Evolutionary conservation across 805 yeast genomes (phyloP).

Genomic region (Tetrapisispora iriomotensis): DNA sequence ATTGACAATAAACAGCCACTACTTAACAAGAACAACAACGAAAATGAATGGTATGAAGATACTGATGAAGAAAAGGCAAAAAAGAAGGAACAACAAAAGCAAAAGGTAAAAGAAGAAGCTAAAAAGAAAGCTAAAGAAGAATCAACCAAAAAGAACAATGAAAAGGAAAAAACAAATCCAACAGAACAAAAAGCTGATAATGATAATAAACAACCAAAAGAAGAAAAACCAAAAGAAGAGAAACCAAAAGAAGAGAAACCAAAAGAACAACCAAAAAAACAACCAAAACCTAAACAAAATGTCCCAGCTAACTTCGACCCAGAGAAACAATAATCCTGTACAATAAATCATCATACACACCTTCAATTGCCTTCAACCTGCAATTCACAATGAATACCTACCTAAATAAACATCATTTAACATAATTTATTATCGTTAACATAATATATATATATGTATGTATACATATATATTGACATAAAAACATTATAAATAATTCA

Average conservation of each 20-base stretch:
- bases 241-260: constrained; percentile 5
- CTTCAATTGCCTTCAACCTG: not conserved
- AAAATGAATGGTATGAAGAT: constrained; percentile 1
- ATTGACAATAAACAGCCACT: constrained; percentile 38
- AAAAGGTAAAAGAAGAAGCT: constrained; percentile 14
- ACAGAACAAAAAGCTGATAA: constrained; percentile 14
- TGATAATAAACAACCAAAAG: not conserved
- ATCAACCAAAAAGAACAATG: constrained; percentile 11
- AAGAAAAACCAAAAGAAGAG: not conserved
- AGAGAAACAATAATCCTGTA: constrained; percentile 7
- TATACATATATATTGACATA: not conserved
- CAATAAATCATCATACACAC: not conserved
- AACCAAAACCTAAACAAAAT: constrained; percentile 4
- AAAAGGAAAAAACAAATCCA: not conserved
- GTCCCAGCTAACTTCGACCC: constrained; percentile 23
- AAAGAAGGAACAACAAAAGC: constrained; percentile 5
- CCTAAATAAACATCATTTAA: too few relatives aligned
- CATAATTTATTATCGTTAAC: too few relatives aligned
- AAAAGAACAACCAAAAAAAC: not conserved
- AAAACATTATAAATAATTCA: too few relatives aligned
- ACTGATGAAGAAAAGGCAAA: constrained; percentile 2
- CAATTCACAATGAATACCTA: too few relatives aligned
- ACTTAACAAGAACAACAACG: not conserved
- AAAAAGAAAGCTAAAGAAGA: constrained; percentile 5
- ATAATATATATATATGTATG: not conserved